Base-by-base conservation (phyloP, 202 grass and related monocot genomes). In the Brachypodium distachyon region DNA sequence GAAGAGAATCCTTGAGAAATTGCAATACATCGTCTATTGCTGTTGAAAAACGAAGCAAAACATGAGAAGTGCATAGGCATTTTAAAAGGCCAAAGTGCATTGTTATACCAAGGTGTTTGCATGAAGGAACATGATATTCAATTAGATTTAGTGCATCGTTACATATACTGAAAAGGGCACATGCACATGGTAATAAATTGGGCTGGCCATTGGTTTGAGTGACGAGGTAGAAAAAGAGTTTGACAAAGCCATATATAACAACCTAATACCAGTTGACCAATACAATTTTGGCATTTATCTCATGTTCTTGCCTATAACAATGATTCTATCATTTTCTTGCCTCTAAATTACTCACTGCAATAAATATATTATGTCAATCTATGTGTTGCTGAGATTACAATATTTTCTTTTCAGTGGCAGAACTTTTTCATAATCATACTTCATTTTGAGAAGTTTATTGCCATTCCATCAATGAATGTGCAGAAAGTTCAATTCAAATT, bases 1-100 rank as follows among this genome's bases (percentile, higher is more conserved):
- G 87, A 49, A 94, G 84, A 34, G 75, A 94, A 29, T 57, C 64
- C 72, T 91, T 73, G 31, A 97, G 77, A 86, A 88, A 97, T 81
- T 86, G 82, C 77, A 83, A 85, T 70, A 86, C 86, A 55, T 94
- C 94, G 22, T 94, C 91, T 72, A 97, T 80, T 68, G 88, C 94
- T 97, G 84, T 89, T 67, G 76, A 81, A 84, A 43, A 51, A 86
- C 43, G 14, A 68, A 75, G 84, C 42, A 72, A 62, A 59, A 87
- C 71, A 57, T 66, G 49, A 82, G 72, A 82, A 34, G 64, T 76
- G 28, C 51, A 82, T 57, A 23, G 32, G 65, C 39, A 74, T 43
- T 81, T 43, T 21, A 70, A 49, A 70, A 67, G 63, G 17, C 64
- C 23, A 46, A 27, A 67, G 64, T 44, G 64, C 64, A 67, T 67